A percentile compares a stretch with the other conserved stretches of the same genome.
Conservation (phyloP, 345 rosid species). For the Trapa incisa region DNA sequence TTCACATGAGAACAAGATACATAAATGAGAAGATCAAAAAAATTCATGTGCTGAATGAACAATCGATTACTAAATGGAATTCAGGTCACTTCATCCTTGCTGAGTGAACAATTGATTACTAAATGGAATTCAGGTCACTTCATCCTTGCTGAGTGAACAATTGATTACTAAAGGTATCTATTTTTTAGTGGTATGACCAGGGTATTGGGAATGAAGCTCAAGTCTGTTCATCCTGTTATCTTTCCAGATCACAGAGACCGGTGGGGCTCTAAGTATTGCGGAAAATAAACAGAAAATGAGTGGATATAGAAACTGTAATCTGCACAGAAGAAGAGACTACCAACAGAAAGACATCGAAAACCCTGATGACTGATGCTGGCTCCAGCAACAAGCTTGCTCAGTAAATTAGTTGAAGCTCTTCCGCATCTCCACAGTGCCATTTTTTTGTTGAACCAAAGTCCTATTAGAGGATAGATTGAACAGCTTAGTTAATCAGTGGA, state of each 20-base stretch:
- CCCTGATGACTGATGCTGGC: background rate
- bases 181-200: too few relatives aligned
- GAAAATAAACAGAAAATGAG: background rate
- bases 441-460: background rate
- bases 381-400: constrained; percentile 3
- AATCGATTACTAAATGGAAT: background rate
- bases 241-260: background rate
- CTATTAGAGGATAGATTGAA: background rate
- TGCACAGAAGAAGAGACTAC: background rate
- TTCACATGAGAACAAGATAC: background rate
- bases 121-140: too few relatives aligned
- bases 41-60: background rate
- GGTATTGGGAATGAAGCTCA: background rate
- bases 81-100: too few relatives aligned
- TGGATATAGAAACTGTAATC: background rate
- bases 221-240: background rate
- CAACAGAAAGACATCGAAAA: background rate
- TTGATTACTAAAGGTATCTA: too few relatives aligned
- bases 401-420: constrained; percentile 4
- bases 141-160: too few relatives aligned
- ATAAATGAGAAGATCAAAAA: background rate
- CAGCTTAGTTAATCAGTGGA: too few relatives aligned
- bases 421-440: constrained; percentile 10
- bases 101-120: too few relatives aligned
- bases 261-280: background rate